Evolutionary conservation across 1,284 basidiomycete species (phyloP).

Genomic region (Moesziomyces sp.): DNA sequence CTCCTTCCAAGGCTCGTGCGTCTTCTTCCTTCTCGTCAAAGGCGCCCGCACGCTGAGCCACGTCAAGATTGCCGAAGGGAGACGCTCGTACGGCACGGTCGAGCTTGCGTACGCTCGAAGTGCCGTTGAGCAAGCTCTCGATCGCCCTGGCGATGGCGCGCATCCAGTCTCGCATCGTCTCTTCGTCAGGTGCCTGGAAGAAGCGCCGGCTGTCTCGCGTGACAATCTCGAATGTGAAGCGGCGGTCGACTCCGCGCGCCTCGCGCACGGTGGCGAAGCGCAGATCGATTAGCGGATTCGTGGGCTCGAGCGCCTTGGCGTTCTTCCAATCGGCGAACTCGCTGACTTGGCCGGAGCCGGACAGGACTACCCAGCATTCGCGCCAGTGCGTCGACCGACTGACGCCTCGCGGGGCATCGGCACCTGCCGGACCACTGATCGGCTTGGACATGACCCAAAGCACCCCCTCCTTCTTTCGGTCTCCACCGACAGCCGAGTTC

Average conservation of each 20-base stretch:
- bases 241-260: slow-evolving; percentile 56
- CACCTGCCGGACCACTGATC: slow-evolving; percentile 36
- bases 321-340: slow-evolving; percentile 61
- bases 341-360: slow-evolving; percentile 56
- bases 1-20: slow-evolving; percentile 16
- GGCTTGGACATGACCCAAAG: slow-evolving; percentile 57
- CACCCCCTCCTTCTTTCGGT: slow-evolving; percentile 59
- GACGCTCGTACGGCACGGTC: slow-evolving; percentile 47
- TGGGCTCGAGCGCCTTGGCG: slow-evolving; percentile 49
- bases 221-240: slow-evolving; percentile 71
- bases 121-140: slow-evolving; percentile 71
- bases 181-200: slow-evolving; percentile 71
- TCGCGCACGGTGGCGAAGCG: slow-evolving; percentile 64
- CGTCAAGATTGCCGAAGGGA: slow-evolving; percentile 23
- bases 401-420: slow-evolving; percentile 53
- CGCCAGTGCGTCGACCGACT: slow-evolving; percentile 50
- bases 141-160: slow-evolving; percentile 71
- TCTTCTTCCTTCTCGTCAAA: slow-evolving; percentile 24
- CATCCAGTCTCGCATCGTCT: slow-evolving; percentile 71
- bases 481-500: slow-evolving; percentile 8
- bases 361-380: slow-evolving; percentile 60
- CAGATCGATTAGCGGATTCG: slow-evolving; percentile 60
- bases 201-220: slow-evolving; percentile 70
- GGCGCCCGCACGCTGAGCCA: slow-evolving; percentile 11
- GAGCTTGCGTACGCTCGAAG: slow-evolving; percentile 58